Percentiles rank a stretch among this genome's conserved stretches.
These are phyloP conservation scores for Filosporella fistucella DNA, from an alignment of 495 filamentous ascomycete genomes.

Conservation along the genomic window DNA sequence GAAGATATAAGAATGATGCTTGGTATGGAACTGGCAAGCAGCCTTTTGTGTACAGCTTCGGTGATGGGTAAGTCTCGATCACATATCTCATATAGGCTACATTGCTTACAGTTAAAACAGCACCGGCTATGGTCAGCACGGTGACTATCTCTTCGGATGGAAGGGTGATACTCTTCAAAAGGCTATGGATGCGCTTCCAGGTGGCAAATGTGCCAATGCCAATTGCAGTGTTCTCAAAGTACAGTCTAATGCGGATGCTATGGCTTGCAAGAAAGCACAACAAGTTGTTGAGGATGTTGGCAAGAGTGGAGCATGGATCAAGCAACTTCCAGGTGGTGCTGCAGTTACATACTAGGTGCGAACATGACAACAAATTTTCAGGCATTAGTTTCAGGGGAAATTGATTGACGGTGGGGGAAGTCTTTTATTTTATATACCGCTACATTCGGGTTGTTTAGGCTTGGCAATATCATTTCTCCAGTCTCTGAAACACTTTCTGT, in stretches of 20 bases:
- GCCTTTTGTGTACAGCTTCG: slow-evolving; percentile 36
- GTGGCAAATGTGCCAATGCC: slow-evolving; percentile 27
- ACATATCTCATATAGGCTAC: not conserved
- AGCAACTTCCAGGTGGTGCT: slow-evolving; percentile 8
- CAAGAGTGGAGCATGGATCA: slow-evolving; percentile 3
- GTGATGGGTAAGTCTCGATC: slow-evolving; percentile 15
- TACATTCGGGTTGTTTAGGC: no score
- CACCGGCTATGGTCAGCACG: slow-evolving; percentile 53
- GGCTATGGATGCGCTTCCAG: slow-evolving; percentile 27
- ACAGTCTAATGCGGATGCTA: slow-evolving; percentile 26
- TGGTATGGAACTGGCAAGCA: slow-evolving; percentile 39
- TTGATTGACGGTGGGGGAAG: no score
- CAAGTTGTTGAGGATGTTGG: slow-evolving; percentile 30
- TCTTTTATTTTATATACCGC: no score
- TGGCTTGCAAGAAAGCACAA: slow-evolving; percentile 30
- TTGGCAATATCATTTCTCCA: no score
- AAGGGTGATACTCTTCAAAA: slow-evolving; percentile 41
- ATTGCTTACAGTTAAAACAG: slow-evolving; percentile 33
- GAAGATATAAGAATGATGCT: slow-evolving; percentile 36
- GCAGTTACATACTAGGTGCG: slow-evolving; percentile 1
- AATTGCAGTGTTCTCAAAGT: slow-evolving; percentile 32
- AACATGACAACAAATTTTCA: no score
- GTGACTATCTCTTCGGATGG: slow-evolving; percentile 72
- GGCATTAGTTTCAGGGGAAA: no score
- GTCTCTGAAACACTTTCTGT: no score